Base-by-base conservation (phyloP, 805 yeast genomes). In the Starmerella riodocensis region DNA sequence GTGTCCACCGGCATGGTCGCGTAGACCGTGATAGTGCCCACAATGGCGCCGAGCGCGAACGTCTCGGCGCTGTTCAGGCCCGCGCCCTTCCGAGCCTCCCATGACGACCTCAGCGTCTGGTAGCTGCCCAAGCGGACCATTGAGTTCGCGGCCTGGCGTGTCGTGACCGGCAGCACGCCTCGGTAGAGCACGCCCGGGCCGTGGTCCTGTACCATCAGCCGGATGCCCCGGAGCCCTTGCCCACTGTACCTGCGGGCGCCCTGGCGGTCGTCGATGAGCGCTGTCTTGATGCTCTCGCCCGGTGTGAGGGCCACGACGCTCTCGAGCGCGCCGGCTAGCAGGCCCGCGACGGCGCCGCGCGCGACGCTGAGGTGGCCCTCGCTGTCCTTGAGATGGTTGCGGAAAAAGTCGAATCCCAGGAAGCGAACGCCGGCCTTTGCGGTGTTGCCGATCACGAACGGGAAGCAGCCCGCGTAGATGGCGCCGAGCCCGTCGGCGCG, bases 391-490 rank as follows among this genome's bases (percentile, higher is more conserved):
- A 88, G 65, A 24, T 79, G 50, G 38, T 74, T 69, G 58, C 85
- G 86, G 59, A 91, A 80, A 14, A 79, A 69, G 57, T 91, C 98
- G 54, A 83, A 88, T 2, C 96, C 97, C 13, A 88, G 66, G 60
- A 88, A 88, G 47, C 98, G 69, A 2, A 88, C 88, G n/a, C 93
- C 81, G 0, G 97, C 97, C 60, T 91, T 88, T 41, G 82, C 91
- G 0, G 97, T 86, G 59, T 88, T 88, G 28, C 98, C 98, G 27
- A 86, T 78, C 24, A 88, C 93, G 54, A 85, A 83, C 0, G 96
- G 94, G 1, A 95, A 93, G 65, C 97, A 88, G 13, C 98, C 98
- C 4, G 86, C 86, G 57, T 88, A 88, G 35, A 88, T 62, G 0
- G 95, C 66, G 4, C 73, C 64, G 0, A 79, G 57, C 18, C 98